phyloP scores from a whole-genome alignment of 1,284 basidiomycete genomes.

The Coniferiporia weirii region DNA sequence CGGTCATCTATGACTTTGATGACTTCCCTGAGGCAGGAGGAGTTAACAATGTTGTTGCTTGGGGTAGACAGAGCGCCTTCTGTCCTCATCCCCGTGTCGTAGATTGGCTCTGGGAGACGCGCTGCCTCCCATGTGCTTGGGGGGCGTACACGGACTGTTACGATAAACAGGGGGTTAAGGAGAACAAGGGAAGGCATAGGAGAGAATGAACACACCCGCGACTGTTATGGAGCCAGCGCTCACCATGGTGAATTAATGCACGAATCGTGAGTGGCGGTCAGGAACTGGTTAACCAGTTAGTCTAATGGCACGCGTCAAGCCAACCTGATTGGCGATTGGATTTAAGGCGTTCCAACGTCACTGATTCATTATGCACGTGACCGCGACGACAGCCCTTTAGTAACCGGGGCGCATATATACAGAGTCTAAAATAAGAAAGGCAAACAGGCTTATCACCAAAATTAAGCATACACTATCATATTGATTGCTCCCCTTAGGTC shows the following conservation, averaged over 20 bases:
- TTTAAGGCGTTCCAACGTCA: neutral
- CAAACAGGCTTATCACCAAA: too few species aligned
- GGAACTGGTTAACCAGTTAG: too few species aligned
- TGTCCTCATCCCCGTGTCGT: constrained; percentile 66
- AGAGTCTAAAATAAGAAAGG: too few species aligned
- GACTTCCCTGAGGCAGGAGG: constrained; percentile 62
- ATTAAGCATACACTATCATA: too few species aligned
- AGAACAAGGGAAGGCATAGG: neutral
- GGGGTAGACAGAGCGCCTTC: constrained; percentile 78
- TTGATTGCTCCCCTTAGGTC: too few species aligned
- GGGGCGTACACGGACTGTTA: constrained; percentile 83
- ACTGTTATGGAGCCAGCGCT: constrained; percentile 83
- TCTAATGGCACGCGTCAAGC: too few species aligned
- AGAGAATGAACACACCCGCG: constrained; percentile 49
- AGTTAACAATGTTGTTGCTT: constrained; percentile 42
- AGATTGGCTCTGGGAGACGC: constrained; percentile 67
- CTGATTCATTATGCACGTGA: neutral
- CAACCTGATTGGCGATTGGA: too few species aligned
- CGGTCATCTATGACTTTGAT: constrained; percentile 80
- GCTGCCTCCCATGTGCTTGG: constrained; percentile 80
- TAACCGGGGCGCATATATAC: too few species aligned
- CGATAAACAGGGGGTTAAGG: too few species aligned
- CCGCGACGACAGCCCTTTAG: neutral
- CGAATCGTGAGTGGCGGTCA: neutral
- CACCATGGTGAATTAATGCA: constrained; percentile 53